A percentile compares a stretch with the other conserved stretches of the same genome.
Conservation (phyloP, 345 rosid species). For the Mangifera indica region DNA sequence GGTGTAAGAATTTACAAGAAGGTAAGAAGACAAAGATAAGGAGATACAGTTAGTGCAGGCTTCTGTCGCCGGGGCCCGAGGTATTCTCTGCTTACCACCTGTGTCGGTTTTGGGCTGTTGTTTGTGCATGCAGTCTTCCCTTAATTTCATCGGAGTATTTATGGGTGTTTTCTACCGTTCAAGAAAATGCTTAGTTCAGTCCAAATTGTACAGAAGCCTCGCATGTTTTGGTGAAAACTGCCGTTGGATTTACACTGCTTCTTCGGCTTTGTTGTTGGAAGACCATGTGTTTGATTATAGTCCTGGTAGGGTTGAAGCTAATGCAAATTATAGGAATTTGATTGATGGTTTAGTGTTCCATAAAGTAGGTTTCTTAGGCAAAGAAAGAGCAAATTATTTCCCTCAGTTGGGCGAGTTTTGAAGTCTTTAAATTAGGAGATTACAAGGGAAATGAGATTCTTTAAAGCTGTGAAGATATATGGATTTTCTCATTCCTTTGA, state of each 20-base stretch:
- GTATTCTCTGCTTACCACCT: too few species aligned
- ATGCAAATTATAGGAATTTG: neutral
- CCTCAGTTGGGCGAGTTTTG: constrained; percentile 32
- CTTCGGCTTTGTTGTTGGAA: constrained; percentile 35
- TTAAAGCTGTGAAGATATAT: constrained; percentile 22
- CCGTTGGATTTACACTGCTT: constrained; percentile 20
- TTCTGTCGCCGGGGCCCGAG: too few species aligned
- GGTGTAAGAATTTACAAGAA: too few species aligned
- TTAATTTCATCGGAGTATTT: constrained; percentile 8
- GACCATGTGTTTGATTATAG: constrained; percentile 30
- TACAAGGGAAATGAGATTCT: constrained; percentile 29
- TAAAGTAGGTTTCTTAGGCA: constrained; percentile 1
- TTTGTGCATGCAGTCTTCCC: neutral
- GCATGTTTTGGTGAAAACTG: constrained; percentile 6
- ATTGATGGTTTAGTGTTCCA: constrained; percentile 12
- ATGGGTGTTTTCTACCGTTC: constrained; percentile 28
- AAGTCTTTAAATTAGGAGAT: constrained; percentile 52
- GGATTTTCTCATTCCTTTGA: constrained; percentile 34
- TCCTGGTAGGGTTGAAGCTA: constrained; percentile 11
- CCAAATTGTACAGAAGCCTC: constrained; percentile 13
- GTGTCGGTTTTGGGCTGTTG: too few species aligned
- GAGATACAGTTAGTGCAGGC: too few species aligned
- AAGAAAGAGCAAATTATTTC: constrained; percentile 18
- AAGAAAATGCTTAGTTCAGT: constrained; percentile 17
- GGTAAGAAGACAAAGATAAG: too few species aligned